Evolutionary conservation across 306 rosid genomes (phyloP), one percentile per base, ranked within the genome.

Genomic region (Citrullus mucosospermus): DNA sequence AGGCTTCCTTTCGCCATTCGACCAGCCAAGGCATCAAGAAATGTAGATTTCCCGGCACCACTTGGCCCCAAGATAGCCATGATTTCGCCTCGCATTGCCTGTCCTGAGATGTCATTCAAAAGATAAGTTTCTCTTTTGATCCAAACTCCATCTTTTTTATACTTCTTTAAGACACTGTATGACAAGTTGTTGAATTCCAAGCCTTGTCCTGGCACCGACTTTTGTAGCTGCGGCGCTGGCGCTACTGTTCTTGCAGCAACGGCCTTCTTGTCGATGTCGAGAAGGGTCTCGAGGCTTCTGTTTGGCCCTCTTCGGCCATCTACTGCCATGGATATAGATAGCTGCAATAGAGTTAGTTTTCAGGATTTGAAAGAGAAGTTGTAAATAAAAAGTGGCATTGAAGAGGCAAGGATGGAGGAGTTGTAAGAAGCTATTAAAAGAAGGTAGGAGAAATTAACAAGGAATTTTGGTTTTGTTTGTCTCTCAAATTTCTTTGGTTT

Each of bases 31-130:
- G 96, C 96, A 81, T 91, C 98, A 2, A 91, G 98, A 82, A 91
- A 90, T 2, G 98, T 93, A n/a, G 98, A 91, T 86, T 93, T 93
- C 3, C 98, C 98, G 15, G 98, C 98, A 77, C 98, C 98, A 86
- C 98, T 93, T 5, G 97, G 98, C 54, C 96, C 98, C 79, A 93
- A 82, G 85, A 93, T 90, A 22, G 98, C 98, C 96, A 90, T 87
- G 54, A 93, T 62, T 82, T 93, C 91, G 57, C 97, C 91, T 76
- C 85, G 77, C 12, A 83, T 38, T 8, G 96, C 97, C 70, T 92
- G 96, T 58, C 98, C 97, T 25, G 96, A 83, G 80, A 94, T 90
- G 82, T 90, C 91, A 84, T 94, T 85, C 9, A 93, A 93, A 76
- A 93, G 97, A 78, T 85, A 86, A 43, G 93, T 84, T 79, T 91